Base-by-base conservation (phyloP, 805 yeast genomes). In the Torulaspora gathmanii region DNA sequence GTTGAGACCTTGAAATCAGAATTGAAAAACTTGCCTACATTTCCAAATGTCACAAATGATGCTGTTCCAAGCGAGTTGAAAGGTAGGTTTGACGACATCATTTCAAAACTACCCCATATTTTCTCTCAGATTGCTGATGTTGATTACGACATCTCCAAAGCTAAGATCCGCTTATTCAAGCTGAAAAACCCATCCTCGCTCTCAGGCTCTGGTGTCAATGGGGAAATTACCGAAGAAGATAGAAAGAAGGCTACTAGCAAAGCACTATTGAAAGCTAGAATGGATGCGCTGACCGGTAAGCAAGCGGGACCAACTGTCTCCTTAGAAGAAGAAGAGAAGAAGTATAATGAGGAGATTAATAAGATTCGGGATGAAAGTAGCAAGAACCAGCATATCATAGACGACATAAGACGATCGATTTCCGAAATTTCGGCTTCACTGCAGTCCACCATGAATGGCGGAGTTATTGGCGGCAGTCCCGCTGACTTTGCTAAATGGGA, bases 271-370 rank as follows among this genome's bases (percentile, higher is more conserved):
- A 80, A 82, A 51, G 86, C 90, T 40, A 77, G 95, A 54, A 89
- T 91, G 95, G 95, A 96, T 23, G 87, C 91, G 3, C 75, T 91
- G 57, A 90, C 97, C 0, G 96, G 96, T 5, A 83, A 81, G 57
- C 70, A 77, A 6, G 69, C 69, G 26, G 63, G 70, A 34, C 73
- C 71, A 19, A 64, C 57, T 11, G 70, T 64, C 7, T 47, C 60
- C 46, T 55, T 65, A 30, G 74, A 65, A 31, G 53, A 59, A 23
- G 68, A 70, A 41, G 69, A 67, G 46, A 55, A 53, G 36, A 47
- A 50, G 39, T 72, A 83, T 50, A 74, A 73, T 40, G 74, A 72
- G 47, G 83, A 79, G 40, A 65, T 75, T 17, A 70, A 74, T 16
- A 68, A 64, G 19, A 75, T 82, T n/a, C 72, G 71, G 30, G 64